Evolutionary conservation across 2,329 filamentous ascomycete genomes (phyloP).

Genomic region (Scolecobasidium constrictum): DNA sequence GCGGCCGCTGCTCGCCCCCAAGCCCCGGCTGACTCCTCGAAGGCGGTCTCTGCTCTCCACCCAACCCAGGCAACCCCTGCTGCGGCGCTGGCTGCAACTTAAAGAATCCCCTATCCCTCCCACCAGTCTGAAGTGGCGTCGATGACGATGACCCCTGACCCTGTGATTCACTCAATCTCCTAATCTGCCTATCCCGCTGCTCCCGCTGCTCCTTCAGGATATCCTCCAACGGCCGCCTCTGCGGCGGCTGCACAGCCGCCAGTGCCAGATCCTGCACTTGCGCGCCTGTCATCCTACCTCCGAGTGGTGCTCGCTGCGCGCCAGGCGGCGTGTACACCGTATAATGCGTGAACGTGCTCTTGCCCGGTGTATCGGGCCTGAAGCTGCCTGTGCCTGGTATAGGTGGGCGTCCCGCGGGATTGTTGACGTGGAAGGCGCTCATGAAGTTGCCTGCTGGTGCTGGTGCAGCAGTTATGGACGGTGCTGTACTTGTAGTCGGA

Average conservation of each 20-base stretch:
- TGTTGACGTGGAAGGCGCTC: not conserved
- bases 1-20: no score
- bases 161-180: no score
- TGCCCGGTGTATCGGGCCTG: not conserved
- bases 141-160: no score
- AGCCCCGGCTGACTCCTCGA: no score
- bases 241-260: constrained; percentile 1
- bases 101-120: no score
- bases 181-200: no score
- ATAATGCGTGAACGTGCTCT: not conserved
- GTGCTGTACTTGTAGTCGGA: not conserved
- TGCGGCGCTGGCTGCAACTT: no score
- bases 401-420: not conserved
- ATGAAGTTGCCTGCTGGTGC: not conserved
- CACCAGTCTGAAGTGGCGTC: no score
- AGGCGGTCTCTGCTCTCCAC: no score
- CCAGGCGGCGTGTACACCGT: not conserved
- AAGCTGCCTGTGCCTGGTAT: constrained; percentile 6
- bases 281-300: constrained; percentile 5
- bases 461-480: constrained; percentile 2
- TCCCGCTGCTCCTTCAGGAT: constrained; percentile 7
- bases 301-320: no score
- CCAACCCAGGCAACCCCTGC: no score
- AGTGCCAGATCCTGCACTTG: constrained; percentile 8
- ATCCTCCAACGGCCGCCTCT: constrained; percentile 4